These are phyloP conservation scores for Neurospora sp. DNA, from an alignment of 495 filamentous ascomycete species.

Conservation along the genomic window DNA sequence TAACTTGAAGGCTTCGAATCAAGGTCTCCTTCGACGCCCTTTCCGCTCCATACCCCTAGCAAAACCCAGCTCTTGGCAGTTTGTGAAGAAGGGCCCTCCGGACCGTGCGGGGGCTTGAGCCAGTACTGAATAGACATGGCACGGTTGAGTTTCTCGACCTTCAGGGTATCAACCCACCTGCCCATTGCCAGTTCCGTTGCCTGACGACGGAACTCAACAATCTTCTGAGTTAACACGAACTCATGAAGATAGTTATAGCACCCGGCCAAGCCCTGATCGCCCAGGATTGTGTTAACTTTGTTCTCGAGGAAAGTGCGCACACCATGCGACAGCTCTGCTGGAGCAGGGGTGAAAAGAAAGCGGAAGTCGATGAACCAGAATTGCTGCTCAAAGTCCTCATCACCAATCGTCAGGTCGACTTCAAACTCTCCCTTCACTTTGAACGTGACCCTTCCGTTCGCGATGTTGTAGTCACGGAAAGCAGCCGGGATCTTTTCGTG, in stretches of 20 bases:
- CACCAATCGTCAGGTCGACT: slow-evolving; percentile 76
- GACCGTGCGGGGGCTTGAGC: slow-evolving; percentile 41
- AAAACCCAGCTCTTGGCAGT: slow-evolving; percentile 80
- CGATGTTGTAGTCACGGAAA: slow-evolving; percentile 63
- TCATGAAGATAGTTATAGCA: slow-evolving; percentile 81
- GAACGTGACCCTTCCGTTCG: slow-evolving; percentile 78
- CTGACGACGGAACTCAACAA: slow-evolving; percentile 67
- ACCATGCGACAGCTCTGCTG: slow-evolving; percentile 45
- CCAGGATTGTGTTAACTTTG: slow-evolving; percentile 58
- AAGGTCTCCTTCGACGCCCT: slow-evolving; percentile 21
- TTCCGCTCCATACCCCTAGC: slow-evolving; percentile 65
- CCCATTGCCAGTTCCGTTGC: slow-evolving; percentile 52
- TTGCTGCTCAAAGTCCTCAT: slow-evolving; percentile 67
- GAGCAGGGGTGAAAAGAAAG: slow-evolving; percentile 64
- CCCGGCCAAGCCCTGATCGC: slow-evolving; percentile 54
- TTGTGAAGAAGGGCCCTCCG: slow-evolving; percentile 18
- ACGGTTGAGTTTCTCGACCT: slow-evolving; percentile 65
- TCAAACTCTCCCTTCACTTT: slow-evolving; percentile 78
- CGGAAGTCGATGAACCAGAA: slow-evolving; percentile 91
- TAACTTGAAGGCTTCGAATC: slow-evolving; percentile 31
- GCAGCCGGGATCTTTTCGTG: slow-evolving; percentile 62
- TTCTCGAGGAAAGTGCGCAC: slow-evolving; percentile 55
- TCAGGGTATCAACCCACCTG: slow-evolving; percentile 66
- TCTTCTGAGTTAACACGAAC: slow-evolving; percentile 77
- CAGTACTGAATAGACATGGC: slow-evolving; percentile 86